A percentile compares a stretch with the other conserved stretches of the same genome.
phyloP scores from a whole-genome alignment of 192 early-diverging fungal species.

The Rhizophagus sp. region DNA sequence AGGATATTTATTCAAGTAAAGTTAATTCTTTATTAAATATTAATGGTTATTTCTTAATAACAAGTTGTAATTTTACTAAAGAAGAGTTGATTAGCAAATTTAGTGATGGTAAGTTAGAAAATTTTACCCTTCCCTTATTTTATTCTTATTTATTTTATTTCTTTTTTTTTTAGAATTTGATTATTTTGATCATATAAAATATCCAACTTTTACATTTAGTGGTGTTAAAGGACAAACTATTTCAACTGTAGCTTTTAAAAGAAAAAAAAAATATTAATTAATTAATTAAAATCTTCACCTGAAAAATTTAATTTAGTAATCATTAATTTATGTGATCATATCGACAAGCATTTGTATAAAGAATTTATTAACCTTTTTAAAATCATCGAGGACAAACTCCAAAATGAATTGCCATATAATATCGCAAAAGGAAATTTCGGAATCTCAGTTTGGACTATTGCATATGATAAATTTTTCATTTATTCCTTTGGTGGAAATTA shows the following conservation, averaged over 20 bases:
- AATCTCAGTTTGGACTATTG: too few species aligned
- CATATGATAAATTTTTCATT: too few species aligned
- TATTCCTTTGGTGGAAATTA: too few species aligned
- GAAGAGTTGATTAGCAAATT: constrained; percentile 75
- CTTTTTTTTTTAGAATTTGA: constrained; percentile 48
- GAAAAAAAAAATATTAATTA: constrained; percentile 23
- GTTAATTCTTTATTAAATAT: constrained; percentile 36
- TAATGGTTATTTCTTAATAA: constrained; percentile 80
- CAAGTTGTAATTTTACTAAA: constrained; percentile 93
- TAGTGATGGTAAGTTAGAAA: constrained; percentile 46
- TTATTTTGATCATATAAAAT: constrained; percentile 71
- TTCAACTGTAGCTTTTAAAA: constrained; percentile 75
- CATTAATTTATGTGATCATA: too few species aligned
- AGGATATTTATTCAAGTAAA: constrained; percentile 11
- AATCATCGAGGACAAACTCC: too few species aligned
- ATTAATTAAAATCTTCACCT: too few species aligned
- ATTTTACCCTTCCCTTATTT: background rate
- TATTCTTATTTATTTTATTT: constrained; percentile 4
- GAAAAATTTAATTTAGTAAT: too few species aligned
- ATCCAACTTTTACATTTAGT: constrained; percentile 87
- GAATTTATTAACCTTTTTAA: too few species aligned
- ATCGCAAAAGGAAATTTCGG: too few species aligned
- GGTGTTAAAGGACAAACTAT: constrained; percentile 88
- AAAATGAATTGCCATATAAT: too few species aligned
- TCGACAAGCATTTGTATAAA: too few species aligned